phyloP scores from a whole-genome alignment of 441 rosid genomes.

The Eugenia klotzschiana region DNA sequence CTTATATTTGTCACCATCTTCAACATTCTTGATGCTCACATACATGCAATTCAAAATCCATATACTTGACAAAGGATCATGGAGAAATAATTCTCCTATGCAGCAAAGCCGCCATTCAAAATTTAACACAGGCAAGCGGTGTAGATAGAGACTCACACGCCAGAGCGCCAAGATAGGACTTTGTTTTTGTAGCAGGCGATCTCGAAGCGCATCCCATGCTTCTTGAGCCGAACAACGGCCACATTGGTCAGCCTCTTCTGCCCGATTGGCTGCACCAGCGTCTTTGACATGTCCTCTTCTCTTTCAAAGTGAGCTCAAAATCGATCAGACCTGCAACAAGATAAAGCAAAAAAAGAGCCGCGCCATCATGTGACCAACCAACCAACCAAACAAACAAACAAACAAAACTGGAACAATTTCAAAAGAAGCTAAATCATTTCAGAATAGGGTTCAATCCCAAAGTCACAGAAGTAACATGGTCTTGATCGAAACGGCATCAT shows the following conservation, averaged over 20 bases:
- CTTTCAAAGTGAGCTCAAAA: neutral
- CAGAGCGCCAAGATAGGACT: conserved; percentile 98
- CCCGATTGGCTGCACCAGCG: conserved; percentile 57
- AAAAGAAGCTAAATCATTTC: neutral
- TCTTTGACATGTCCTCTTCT: neutral
- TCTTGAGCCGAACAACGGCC: conserved; percentile 86
- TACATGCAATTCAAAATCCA: neutral
- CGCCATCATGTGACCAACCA: neutral
- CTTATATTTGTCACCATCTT: neutral
- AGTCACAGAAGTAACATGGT: neutral
- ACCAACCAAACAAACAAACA: neutral
- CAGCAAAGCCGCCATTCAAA: neutral
- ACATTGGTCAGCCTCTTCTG: conserved; percentile 93
- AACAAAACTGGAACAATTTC: neutral
- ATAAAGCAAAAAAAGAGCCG: neutral
- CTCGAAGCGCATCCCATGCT: conserved; percentile 84
- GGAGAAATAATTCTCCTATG: neutral
- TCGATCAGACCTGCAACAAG: neutral
- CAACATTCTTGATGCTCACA: neutral
- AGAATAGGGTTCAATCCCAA: neutral
- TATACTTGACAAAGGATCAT: neutral
- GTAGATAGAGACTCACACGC: conserved; percentile 45
- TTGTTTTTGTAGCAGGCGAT: conserved; percentile 96
- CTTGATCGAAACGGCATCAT: neutral
- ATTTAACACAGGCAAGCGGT: neutral